Conservation (phyloP, 805 yeast genomes). For the Grigorovia humatica region DNA sequence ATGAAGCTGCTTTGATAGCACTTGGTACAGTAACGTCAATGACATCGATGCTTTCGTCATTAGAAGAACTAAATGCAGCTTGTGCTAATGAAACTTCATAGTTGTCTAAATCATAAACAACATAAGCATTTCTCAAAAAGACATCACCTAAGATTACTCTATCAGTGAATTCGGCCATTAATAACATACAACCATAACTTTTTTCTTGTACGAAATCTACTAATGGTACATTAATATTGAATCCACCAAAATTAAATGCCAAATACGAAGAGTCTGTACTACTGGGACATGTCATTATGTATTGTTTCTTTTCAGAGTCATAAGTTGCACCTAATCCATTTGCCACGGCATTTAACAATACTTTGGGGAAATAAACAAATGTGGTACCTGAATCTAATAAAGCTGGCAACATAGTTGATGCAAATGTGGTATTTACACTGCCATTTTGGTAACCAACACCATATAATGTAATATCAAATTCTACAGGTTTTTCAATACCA, state of each 20-base stretch:
- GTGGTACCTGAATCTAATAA: conserved; percentile 48
- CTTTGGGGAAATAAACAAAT: conserved; percentile 36
- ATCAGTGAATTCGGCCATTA: conserved; percentile 21
- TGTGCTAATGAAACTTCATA: conserved; percentile 40
- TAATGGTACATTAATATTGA: conserved; percentile 43
- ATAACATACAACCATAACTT: conserved; percentile 35
- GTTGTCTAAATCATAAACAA: conserved; percentile 47
- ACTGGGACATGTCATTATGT: conserved; percentile 35
- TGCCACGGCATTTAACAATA: conserved; percentile 23
- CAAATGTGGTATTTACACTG: conserved; percentile 10
- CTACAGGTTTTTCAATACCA: conserved; percentile 9
- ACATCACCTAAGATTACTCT: conserved; percentile 42
- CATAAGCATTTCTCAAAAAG: conserved; percentile 45
- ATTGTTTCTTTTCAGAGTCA: conserved; percentile 33
- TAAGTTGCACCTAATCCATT: conserved; percentile 35
- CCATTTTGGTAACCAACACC: conserved; percentile 15
- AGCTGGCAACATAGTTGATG: conserved; percentile 25
- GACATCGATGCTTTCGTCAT: conserved; percentile 33
- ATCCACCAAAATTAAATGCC: conserved; percentile 51
- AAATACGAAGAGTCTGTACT: conserved; percentile 10
- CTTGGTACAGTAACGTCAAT: conserved; percentile 37
- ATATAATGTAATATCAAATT: conserved; percentile 19
- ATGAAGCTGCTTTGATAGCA: conserved; percentile 38
- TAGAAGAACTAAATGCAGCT: conserved; percentile 17
- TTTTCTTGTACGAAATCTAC: conserved; percentile 15